Base-by-base conservation (phyloP, 2,329 filamentous ascomycete species). In the Fusarium beomiforme region DNA sequence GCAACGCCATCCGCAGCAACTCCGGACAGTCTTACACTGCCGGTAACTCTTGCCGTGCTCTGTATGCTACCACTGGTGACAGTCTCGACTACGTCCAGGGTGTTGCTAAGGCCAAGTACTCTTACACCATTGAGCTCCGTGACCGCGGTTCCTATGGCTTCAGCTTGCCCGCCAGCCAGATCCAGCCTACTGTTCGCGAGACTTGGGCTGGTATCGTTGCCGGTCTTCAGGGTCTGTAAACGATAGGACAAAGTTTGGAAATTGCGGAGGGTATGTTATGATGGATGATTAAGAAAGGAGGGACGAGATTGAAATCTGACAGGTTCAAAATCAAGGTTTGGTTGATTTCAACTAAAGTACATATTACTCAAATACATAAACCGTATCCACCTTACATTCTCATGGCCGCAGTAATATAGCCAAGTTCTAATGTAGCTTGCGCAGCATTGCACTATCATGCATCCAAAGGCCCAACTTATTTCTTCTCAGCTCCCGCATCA, bases 31-130 rank as follows among this genome's bases (percentile, higher is more conserved):
- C 68, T 29, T 76, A 76, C 43, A 72, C 77, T 33, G 73, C 42
- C 76, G 86, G 87, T 3, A 84, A 88, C 5, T 86, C 89, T 70
- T 91, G 90, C 80, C 80, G 80, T 39, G 90, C 88, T 41, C 87
- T 91, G 69, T 92, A 91, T 79, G 83, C 86, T 64, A 87, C 88
- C 0, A 81, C 82, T 3, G 84, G 84, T 21, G 81, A 76, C 73
- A 82, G 81, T 43, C 79, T 83, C 23, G 85, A 87, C 76, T 87
- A 85, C 49, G 76, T 82, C 36, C 76, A 77, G 23, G 84, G 84
- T 39, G 81, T 84, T 2, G 77, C 81, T 54, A 77, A 79, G 44
- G 81, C 85, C 10, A 82, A 82, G 64, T 82, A 84, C 59, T 76
- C 77, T 19, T 84, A 83, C 67, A 82, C 82, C 2, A 76, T 79